Evolutionary conservation across 345 rosid species (phyloP).

Genomic region (Sonneratia alba): DNA sequence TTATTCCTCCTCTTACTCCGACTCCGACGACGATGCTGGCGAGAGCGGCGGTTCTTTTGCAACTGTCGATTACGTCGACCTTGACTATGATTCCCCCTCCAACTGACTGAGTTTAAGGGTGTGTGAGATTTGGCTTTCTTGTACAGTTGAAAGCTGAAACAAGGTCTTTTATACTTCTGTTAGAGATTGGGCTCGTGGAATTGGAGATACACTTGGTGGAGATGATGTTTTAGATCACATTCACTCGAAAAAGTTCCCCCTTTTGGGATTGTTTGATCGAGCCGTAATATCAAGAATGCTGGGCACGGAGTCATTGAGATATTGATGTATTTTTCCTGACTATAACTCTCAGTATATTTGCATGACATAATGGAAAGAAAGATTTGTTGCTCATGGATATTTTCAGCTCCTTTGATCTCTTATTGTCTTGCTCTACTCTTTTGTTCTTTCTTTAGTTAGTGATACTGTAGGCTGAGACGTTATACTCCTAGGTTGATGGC

Average conservation of each 20-base stretch:
- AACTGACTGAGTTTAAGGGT: background rate
- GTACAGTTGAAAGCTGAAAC: background rate
- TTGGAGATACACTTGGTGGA: background rate
- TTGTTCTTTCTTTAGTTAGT: background rate
- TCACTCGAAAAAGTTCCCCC: background rate
- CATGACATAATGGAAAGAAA: background rate
- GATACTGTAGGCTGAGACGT: background rate
- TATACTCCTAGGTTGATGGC: background rate
- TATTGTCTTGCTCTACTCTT: background rate
- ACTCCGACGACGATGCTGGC: conserved; percentile 13
- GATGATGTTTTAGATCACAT: background rate
- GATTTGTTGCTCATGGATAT: background rate
- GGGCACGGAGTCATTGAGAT: background rate
- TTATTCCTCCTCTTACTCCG: background rate
- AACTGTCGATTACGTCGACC: conserved; percentile 15
- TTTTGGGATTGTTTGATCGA: background rate
- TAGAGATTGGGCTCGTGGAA: background rate
- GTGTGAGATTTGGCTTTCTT: background rate
- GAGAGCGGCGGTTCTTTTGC: conserved; percentile 10
- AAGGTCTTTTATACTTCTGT: background rate
- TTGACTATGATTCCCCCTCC: conserved; percentile 22
- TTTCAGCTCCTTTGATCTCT: background rate
- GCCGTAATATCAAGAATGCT: background rate
- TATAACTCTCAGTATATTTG: background rate
- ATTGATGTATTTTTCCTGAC: background rate